phyloP scores from a whole-genome alignment of 2,329 filamentous ascomycete species.

The Penicillium nordicum region DNA sequence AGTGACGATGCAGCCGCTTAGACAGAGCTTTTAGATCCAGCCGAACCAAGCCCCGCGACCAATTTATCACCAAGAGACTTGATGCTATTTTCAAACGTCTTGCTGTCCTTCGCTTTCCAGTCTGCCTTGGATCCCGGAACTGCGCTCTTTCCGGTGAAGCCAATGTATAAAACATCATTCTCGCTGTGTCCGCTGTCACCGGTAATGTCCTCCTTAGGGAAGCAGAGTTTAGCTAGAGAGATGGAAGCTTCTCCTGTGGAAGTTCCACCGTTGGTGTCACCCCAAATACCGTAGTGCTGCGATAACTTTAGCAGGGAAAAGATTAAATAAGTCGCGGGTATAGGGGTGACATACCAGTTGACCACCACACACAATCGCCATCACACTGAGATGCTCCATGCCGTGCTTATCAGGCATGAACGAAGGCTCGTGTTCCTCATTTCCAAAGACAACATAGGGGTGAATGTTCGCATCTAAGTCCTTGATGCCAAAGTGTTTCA shows the following conservation, averaged over 20 bases:
- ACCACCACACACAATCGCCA: constrained; percentile 54
- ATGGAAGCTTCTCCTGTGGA: constrained; percentile 58
- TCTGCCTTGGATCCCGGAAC: constrained; percentile 55
- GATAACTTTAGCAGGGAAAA: neutral
- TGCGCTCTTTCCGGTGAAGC: constrained; percentile 56
- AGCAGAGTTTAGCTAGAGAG: constrained; percentile 57
- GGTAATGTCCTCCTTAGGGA: constrained; percentile 48
- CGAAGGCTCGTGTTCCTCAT: constrained; percentile 27
- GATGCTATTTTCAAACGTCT: constrained; percentile 48
- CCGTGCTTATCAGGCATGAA: constrained; percentile 45
- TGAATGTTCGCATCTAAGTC: constrained; percentile 54
- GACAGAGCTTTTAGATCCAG: neutral
- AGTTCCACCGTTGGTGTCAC: constrained; percentile 58
- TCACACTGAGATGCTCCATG: constrained; percentile 52
- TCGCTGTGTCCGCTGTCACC: constrained; percentile 56
- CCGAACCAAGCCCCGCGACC: constrained; percentile 31
- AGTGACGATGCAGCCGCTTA: neutral
- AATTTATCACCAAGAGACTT: constrained; percentile 51
- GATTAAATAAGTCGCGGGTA: constrained; percentile 32
- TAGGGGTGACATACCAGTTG: constrained; percentile 40
- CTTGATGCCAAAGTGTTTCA: constrained; percentile 36
- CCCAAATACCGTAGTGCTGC: constrained; percentile 56
- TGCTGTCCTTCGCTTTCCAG: constrained; percentile 48
- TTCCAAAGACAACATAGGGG: constrained; percentile 55
- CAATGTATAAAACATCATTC: constrained; percentile 61